Conservation (phyloP, 2,329 filamentous ascomycete genomes). For the Rhexocercosporidium sp. region DNA sequence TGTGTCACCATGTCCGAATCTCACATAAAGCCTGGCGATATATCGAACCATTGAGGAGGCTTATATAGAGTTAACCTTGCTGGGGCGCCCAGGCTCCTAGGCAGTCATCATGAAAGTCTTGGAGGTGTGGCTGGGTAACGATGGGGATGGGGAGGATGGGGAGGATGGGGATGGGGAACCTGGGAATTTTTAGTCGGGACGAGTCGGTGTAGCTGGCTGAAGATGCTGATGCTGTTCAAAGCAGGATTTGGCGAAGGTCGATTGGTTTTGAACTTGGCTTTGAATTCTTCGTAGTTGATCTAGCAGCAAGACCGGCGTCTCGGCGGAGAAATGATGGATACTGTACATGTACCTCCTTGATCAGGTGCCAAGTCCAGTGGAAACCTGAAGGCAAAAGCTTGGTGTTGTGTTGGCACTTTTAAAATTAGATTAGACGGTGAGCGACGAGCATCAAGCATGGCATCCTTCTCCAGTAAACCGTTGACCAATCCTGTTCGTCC, state of each 20-base stretch:
- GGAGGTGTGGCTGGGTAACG: constrained; percentile 4
- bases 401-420: constrained; percentile 4
- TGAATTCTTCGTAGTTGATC: not conserved
- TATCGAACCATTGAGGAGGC: constrained; percentile 4
- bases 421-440: constrained; percentile 1
- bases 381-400: not conserved
- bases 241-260: not conserved
- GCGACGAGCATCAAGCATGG: not conserved
- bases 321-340: not conserved
- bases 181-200: not conserved
- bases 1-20: constrained; percentile 4
- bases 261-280: not conserved
- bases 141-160: not conserved
- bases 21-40: constrained; percentile 8
- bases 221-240: not conserved
- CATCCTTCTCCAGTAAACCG: too few species aligned
- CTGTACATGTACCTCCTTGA: not conserved
- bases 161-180: too few species aligned
- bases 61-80: constrained; percentile 2
- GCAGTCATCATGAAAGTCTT: not conserved
- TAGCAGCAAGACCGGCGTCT: not conserved
- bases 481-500: not conserved
- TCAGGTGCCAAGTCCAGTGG: not conserved
- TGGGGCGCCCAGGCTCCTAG: not conserved
- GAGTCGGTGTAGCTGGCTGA: not conserved